Evolutionary conservation across 129 eudicot species (phyloP), one percentile per base, ranked within the genome.

Genomic region (Oenanthe sinensis): DNA sequence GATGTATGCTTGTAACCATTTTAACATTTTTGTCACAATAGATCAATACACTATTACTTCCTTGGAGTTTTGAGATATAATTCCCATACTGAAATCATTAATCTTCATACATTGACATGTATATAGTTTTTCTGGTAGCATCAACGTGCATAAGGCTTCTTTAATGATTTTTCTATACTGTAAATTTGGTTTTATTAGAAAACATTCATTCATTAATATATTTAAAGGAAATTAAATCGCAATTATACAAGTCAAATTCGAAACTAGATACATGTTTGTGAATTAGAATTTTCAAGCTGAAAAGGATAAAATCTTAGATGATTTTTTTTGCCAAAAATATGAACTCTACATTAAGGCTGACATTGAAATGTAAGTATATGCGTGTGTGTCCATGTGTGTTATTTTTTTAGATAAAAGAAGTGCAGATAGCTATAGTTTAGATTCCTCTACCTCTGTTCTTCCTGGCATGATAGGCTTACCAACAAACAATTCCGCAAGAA

Each of bases 401-500:
- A 39, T 24, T 17, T 19, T 39, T 24, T 7, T 37, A 71, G 6
- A 19, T 8, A 39, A 14, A 40, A 39, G 28, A 19, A 71, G 28
- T 19, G 24, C 47, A 72, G 37, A 43, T 44, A 72, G 76, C 17
- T 20, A 20, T 16, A 71, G 44, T 74, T 74, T 8, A 14, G 5
- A 72, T 46, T 45, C 33, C 60, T 14, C 60, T 80, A 91, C 98
- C 98, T 94, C 98, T 12, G 98, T 94, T 85, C 98, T 89, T 88
- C 97, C 98, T 19, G 96, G 96, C 93, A 94, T 87, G 78, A 94
- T 91, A 55, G 97, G 97, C 85, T 90, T 91, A 68, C 96, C 97
- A 28, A 85, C 79, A 90, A 84, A 90, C 48, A 94, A 78, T 84
- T 94, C 98, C 45, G 98, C 98, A 48, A 94, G 87, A 73, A 94